Conservation (phyloP, 805 yeast genomes). For the Candida mattraensis region DNA sequence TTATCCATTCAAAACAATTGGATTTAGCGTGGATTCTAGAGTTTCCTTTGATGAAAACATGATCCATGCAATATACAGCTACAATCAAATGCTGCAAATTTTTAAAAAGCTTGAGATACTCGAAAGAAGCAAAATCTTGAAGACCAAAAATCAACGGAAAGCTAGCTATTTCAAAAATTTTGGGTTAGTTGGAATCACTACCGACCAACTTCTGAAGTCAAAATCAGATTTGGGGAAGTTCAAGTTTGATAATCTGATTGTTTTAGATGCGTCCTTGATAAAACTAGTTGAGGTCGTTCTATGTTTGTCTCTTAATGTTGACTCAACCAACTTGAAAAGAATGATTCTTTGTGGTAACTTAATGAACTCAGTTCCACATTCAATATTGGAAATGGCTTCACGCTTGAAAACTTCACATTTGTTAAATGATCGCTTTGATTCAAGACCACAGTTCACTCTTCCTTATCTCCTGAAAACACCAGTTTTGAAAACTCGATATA, state of each 20-base stretch:
- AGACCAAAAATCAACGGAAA: background rate
- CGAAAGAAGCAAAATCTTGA: conserved; percentile 4
- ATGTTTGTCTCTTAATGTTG: conserved; percentile 24
- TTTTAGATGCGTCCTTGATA: conserved; percentile 35
- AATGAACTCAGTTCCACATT: background rate
- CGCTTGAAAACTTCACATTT: background rate
- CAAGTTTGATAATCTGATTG: conserved; percentile 31
- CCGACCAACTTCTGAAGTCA: conserved; percentile 5
- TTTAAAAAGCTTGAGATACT: conserved; percentile 11
- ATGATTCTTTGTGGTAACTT: conserved; percentile 39
- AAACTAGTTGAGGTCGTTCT: conserved; percentile 34
- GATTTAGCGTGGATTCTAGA: conserved; percentile 25
- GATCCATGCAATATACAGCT: conserved; percentile 5
- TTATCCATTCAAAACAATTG: conserved; percentile 27
- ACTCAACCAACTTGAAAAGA: conserved; percentile 21
- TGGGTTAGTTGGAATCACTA: conserved; percentile 3
- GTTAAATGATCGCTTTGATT: too few relatives aligned
- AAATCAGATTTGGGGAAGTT: conserved; percentile 1
- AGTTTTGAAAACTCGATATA: conserved; percentile 32
- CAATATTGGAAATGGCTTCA: conserved; percentile 5
- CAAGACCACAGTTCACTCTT: too few relatives aligned
- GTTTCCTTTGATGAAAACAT: conserved; percentile 6
- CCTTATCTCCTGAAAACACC: too few relatives aligned
- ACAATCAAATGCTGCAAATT: conserved; percentile 13
- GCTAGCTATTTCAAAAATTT: background rate